Conservation (phyloP, 192 early-diverging fungal species). For the Thamnidium elegans region DNA sequence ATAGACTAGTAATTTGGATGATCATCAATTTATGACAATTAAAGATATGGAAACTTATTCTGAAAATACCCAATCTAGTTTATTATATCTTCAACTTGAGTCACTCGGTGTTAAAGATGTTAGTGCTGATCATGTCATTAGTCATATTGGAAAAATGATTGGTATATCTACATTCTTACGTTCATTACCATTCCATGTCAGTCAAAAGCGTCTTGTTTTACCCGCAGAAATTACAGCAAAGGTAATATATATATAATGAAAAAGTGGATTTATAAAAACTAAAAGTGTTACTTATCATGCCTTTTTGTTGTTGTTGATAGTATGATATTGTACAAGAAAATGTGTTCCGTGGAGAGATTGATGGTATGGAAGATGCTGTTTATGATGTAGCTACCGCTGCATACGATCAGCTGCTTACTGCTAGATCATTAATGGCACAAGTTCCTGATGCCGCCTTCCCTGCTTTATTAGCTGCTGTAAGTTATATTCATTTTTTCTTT, state of each 20-base stretch:
- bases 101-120: slow-evolving; percentile 77
- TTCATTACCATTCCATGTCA: slow-evolving; percentile 69
- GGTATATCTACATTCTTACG: slow-evolving; percentile 78
- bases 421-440: slow-evolving; percentile 56
- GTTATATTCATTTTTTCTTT: not conserved
- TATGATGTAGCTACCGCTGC: slow-evolving; percentile 86
- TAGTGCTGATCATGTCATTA: slow-evolving; percentile 84
- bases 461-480: slow-evolving; percentile 68
- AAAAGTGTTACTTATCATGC: not conserved
- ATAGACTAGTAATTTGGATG: slow-evolving; percentile 47
- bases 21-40: slow-evolving; percentile 65
- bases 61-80: slow-evolving; percentile 82
- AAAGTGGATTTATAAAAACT: not conserved
- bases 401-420: slow-evolving; percentile 72
- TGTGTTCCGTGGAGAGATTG: slow-evolving; percentile 58
- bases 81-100: slow-evolving; percentile 89
- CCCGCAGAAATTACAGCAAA: slow-evolving; percentile 76
- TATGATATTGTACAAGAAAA: slow-evolving; percentile 75
- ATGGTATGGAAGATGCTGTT: slow-evolving; percentile 72
- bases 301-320: slow-evolving; percentile 31
- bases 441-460: slow-evolving; percentile 65
- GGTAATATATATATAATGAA: slow-evolving; percentile 39
- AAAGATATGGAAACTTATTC: slow-evolving; percentile 83
- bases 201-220: slow-evolving; percentile 65
- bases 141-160: slow-evolving; percentile 87